Evolutionary conservation across 257 asterid genomes (phyloP).

Genomic region (Solanum pinnatisectum): DNA sequence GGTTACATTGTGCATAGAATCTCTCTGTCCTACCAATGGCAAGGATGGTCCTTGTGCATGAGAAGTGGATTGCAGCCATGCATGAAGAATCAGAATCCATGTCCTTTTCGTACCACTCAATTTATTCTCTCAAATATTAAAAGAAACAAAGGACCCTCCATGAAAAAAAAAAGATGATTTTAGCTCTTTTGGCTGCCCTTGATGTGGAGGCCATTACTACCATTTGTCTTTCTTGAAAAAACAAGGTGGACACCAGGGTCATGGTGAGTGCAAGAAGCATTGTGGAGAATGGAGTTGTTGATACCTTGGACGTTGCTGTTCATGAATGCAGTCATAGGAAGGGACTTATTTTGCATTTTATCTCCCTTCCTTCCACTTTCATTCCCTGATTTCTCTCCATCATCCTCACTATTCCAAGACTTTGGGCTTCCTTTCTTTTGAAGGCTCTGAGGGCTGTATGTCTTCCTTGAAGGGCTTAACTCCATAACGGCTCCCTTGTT

Average conservation of each 20-base stretch:
- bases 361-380: not conserved
- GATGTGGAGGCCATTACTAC: not conserved
- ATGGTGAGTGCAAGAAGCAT: slow-evolving; percentile 4
- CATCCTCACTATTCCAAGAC: not conserved
- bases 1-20: not conserved
- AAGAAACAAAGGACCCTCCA: not conserved
- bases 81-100: not conserved
- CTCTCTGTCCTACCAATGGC: not conserved
- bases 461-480: slow-evolving; percentile 7
- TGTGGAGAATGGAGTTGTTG: slow-evolving; percentile 9
- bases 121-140: not conserved
- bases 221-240: not conserved
- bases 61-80: slow-evolving; percentile 5
- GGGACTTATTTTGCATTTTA: not conserved
- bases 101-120: not conserved
- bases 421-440: not conserved
- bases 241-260: slow-evolving; percentile 17
- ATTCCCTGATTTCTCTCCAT: slow-evolving; percentile 2
- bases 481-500: slow-evolving; percentile 15
- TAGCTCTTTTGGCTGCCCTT: not conserved
- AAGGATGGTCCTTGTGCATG: not conserved
- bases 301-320: slow-evolving; percentile 14
- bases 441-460: not conserved
- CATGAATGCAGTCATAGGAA: slow-evolving; percentile 5
- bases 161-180: not conserved